These are phyloP conservation scores for Venturia aucupariae DNA, from an alignment of 2,329 filamentous ascomycete genomes.

Conservation along the genomic window DNA sequence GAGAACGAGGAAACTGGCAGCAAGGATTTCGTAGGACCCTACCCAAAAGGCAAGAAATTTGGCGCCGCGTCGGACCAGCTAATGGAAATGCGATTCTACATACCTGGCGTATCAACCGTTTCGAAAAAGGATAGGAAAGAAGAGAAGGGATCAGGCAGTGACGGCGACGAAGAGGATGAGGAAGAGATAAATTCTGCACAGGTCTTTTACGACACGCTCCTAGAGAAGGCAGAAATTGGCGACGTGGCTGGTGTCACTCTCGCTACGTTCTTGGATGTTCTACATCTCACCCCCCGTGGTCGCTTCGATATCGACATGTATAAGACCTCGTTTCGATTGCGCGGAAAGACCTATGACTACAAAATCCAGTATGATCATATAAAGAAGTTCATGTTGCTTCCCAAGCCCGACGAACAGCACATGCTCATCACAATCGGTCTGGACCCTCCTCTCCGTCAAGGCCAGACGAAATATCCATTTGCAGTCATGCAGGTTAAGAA, in stretches of 20 bases:
- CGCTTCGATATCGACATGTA: conserved; percentile 99
- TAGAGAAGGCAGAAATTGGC: conserved; percentile 98
- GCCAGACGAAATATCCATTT: conserved; percentile 96
- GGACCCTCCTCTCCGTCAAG: conserved; percentile 89
- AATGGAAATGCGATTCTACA: conserved; percentile 98
- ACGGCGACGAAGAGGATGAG: conserved; percentile 44
- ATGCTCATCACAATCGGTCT: conserved; percentile 90
- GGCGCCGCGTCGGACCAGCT: conserved; percentile 85
- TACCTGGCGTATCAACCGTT: conserved; percentile 63
- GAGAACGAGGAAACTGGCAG: conserved; percentile 58
- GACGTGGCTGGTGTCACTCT: conserved; percentile 98
- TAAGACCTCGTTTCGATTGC: conserved; percentile 90
- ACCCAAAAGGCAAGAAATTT: conserved; percentile 75
- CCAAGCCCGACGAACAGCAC: conserved; percentile 96
- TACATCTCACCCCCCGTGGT: conserved; percentile 96
- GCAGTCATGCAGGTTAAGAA: conserved; percentile 98
- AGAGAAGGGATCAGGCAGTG: conserved; percentile 50
- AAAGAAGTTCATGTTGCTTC: conserved; percentile 98
- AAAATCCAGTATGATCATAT: conserved; percentile 97
- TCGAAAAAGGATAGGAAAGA: conserved; percentile 61
- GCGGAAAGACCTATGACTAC: conserved; percentile 99
- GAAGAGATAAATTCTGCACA: conserved; percentile 93
- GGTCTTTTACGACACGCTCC: conserved; percentile 95
- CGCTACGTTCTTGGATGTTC: conserved; percentile 90
- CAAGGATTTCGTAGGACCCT: conserved; percentile 65